Evolutionary conservation across 192 early-diverging fungal species (phyloP), one percentile per base, ranked within the genome.

Genomic region (Coemansia reversa): DNA sequence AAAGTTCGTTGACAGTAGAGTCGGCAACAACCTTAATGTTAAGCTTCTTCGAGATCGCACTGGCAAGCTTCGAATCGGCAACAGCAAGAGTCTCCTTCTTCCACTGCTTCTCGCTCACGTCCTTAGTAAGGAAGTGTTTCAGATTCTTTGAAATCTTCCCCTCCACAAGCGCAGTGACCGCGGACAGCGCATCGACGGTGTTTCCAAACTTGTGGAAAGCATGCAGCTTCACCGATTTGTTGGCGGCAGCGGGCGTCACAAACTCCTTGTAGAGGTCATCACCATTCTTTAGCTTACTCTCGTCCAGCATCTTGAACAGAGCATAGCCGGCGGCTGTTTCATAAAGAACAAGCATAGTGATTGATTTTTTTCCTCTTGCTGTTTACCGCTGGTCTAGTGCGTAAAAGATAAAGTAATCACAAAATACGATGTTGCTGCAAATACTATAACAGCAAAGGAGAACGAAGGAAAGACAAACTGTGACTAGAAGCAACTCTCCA

Each of bases 201-300:
- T 96, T 97, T 70, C 96, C 95, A 79, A 99, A 99, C 84, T 97
- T 97, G 59, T 89, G 86, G 81, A 99, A 97, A 58, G 93, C 92
- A 75, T 94, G 86, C 62, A 99, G 86, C 85, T 97, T 97, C 55
- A 96, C 86, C 85, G 90, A 85, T 80, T 92, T 88, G 83, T 96
- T 94, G 55, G 95, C 95, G 54, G 78, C 74, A 55, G 92, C 94
- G 27, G 94, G 83, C 28, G 93, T 90, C 60, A 88, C 90, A 76
- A 99, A 99, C 68, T 90, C 84, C 80, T 92, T 91, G 86, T 87
- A 88, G 65, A 97, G 81, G 52, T 89, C 82, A 51, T 97, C 93
- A 47, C 91, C 89, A 72, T 93, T 90, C 70, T 87, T 81, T 63
- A 97, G 83, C 83, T 93, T 93, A 59, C 84, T 88, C 67, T 96